These are phyloP conservation scores for Teratosphaeria gauchensis DNA, from an alignment of 2,329 filamentous ascomycete species.

Conservation along the genomic window DNA sequence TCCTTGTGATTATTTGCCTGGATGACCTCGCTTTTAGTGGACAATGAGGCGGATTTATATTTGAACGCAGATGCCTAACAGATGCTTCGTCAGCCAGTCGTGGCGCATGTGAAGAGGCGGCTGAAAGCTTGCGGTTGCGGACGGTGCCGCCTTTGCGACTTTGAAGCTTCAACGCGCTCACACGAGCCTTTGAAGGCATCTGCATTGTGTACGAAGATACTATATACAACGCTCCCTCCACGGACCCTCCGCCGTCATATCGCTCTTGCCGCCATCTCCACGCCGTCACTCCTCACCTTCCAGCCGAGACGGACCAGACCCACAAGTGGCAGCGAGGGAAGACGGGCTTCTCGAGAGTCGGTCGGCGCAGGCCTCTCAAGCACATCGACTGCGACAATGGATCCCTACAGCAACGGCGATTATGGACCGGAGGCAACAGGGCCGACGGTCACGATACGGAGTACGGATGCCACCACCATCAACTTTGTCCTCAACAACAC, in stretches of 20 bases:
- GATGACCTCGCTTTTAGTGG: neutral
- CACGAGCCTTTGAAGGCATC: neutral
- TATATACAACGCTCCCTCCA: too few species aligned
- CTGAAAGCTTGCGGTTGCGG: neutral
- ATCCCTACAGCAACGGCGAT: conserved; percentile 1
- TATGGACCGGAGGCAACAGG: conserved; percentile 13
- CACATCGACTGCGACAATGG: neutral
- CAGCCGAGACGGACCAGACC: neutral
- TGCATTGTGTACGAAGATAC: neutral
- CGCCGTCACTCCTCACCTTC: too few species aligned
- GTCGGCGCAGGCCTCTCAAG: neutral
- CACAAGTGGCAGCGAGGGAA: neutral
- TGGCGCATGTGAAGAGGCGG: neutral
- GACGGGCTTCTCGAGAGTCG: neutral
- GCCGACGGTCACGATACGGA: conserved; percentile 9
- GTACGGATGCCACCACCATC: conserved; percentile 62
- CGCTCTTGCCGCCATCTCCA: too few species aligned
- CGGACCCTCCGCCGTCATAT: too few species aligned
- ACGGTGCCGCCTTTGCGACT: neutral
- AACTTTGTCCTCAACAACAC: conserved; percentile 87
- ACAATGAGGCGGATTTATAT: neutral
- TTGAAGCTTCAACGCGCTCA: neutral
- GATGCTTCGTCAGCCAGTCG: neutral
- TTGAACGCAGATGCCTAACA: neutral
- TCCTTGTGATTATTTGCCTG: neutral